Conservation (phyloP, 2,329 filamentous ascomycete genomes). For the Pseudopithomyces maydicus region DNA sequence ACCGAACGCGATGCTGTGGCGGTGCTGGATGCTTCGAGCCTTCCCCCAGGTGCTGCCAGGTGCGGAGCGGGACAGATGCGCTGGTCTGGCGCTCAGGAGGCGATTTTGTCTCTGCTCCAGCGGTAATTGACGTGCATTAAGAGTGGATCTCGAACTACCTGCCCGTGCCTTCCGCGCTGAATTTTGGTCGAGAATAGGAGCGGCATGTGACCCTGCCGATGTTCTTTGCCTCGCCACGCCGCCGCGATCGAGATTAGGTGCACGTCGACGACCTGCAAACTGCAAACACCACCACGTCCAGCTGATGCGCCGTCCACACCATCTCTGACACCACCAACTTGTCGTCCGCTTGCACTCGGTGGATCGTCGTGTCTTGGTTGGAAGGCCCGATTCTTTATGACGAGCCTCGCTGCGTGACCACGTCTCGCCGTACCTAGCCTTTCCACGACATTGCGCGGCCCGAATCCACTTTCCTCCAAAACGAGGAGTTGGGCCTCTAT, state of each 20-base stretch:
- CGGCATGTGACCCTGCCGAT: background rate
- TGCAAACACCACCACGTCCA: background rate
- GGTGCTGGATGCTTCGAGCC: slow-evolving; percentile 5
- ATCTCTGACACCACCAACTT: too few species aligned
- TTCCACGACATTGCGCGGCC: too few species aligned
- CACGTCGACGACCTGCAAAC: background rate
- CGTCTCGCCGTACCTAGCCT: too few species aligned
- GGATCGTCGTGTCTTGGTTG: too few species aligned
- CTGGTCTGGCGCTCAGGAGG: background rate
- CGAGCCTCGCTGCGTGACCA: too few species aligned
- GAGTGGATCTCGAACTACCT: background rate
- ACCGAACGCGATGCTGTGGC: slow-evolving; percentile 5
- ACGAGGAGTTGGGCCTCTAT: too few species aligned
- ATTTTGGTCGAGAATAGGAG: background rate
- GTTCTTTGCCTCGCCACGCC: background rate
- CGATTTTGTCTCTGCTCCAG: background rate
- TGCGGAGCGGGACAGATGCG: too few species aligned
- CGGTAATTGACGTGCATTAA: background rate
- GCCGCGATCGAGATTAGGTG: background rate
- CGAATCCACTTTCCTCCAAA: too few species aligned
- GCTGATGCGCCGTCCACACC: too few species aligned
- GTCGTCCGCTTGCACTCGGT: too few species aligned
- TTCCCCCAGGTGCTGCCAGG: too few species aligned
- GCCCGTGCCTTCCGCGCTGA: background rate
- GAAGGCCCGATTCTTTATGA: too few species aligned